A percentile compares a stretch with the other conserved stretches of the same genome.
These are phyloP conservation scores for Diaporthe longicolla DNA, from an alignment of 2,329 filamentous ascomycete genomes.

Conservation along the genomic window DNA sequence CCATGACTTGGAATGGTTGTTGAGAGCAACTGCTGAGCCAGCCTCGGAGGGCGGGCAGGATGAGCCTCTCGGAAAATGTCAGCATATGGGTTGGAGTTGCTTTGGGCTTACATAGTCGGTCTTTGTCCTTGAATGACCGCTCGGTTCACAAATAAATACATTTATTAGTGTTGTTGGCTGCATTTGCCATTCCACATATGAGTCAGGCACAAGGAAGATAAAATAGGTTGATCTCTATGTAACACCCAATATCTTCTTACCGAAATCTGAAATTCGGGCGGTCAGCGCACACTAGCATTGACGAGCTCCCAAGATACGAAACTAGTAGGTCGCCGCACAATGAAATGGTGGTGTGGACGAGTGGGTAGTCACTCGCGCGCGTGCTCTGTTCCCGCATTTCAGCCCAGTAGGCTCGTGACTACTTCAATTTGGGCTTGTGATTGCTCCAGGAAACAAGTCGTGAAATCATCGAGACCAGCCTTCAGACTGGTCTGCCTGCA, in stretches of 20 bases:
- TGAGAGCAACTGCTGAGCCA: slow-evolving; percentile 4
- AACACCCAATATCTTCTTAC: neutral
- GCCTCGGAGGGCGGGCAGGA: slow-evolving; percentile 18
- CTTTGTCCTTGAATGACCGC: slow-evolving; percentile 12
- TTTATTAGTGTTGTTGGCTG: neutral
- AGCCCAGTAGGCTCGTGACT: no score
- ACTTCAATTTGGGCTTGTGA: neutral
- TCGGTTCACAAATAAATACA: neutral
- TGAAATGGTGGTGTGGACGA: no score
- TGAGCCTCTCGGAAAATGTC: neutral
- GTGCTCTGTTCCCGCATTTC: neutral
- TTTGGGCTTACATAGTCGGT: slow-evolving; percentile 26
- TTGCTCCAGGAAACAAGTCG: neutral
- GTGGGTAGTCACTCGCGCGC: neutral
- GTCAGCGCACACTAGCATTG: neutral
- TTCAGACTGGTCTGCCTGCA: neutral
- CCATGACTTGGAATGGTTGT: neutral
- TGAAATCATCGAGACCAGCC: neutral
- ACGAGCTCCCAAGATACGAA: neutral
- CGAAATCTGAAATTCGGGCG: no score
- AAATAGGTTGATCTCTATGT: neutral
- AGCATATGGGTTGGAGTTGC: slow-evolving; percentile 31
- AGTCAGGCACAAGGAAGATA: neutral
- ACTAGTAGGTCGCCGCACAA: neutral
- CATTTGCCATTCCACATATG: neutral